These are phyloP conservation scores for Ilyonectria sp. DNA, from an alignment of 2,329 filamentous ascomycete genomes.

Conservation along the genomic window DNA sequence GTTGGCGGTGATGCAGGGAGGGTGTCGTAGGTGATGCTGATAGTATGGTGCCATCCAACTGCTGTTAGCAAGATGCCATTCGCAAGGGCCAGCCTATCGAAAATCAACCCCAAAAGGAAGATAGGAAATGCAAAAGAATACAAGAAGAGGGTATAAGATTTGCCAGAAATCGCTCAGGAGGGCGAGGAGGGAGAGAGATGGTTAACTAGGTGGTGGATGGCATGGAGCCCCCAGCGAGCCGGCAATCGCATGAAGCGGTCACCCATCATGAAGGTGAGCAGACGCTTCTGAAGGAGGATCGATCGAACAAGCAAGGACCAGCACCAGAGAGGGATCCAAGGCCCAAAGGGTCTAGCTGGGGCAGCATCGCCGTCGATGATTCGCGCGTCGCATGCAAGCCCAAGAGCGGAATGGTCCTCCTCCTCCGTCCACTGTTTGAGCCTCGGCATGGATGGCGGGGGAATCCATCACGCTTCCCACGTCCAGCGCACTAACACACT, in stretches of 20 bases:
- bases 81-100: conserved; percentile 6
- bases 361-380: conserved; percentile 14
- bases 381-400: conserved; percentile 29
- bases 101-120: background rate
- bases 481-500: background rate
- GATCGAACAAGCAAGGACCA: conserved; percentile 1
- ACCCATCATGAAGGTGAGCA: background rate
- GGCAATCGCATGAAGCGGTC: background rate
- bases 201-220: background rate
- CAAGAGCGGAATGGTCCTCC: conserved; percentile 20
- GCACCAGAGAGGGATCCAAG: background rate
- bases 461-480: background rate
- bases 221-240: background rate
- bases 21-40: background rate
- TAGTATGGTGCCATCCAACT: background rate
- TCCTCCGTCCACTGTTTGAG: background rate
- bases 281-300: background rate
- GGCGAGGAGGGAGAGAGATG: background rate
- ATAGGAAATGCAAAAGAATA: background rate
- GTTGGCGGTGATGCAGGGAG: background rate
- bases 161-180: background rate
- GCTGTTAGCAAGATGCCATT: conserved; percentile 2
- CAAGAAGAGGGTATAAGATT: background rate
- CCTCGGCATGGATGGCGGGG: background rate
- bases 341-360: conserved; percentile 6